Evolutionary conservation across 805 yeast species (phyloP).

Genomic region (Clavispora santaluciae): DNA sequence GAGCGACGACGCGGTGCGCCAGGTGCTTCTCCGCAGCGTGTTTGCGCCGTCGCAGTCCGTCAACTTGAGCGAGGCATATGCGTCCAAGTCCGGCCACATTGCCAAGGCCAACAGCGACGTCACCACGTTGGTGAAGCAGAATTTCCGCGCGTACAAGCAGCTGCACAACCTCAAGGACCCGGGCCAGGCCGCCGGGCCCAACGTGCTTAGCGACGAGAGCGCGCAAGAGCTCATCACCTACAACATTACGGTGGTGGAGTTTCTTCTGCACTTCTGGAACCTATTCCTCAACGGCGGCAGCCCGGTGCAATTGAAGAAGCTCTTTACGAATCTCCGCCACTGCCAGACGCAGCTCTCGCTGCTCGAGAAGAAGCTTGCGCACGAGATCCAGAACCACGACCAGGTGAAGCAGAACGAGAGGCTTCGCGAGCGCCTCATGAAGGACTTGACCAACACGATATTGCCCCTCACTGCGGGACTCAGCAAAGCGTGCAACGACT

Average conservation of each 20-base stretch:
- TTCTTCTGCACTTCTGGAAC: slow-evolving; percentile 41
- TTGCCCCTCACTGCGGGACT: slow-evolving; percentile 29
- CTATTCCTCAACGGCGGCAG: slow-evolving; percentile 32
- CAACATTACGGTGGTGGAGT: slow-evolving; percentile 39
- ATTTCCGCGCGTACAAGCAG: slow-evolving; percentile 50
- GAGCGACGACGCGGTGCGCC: slow-evolving; percentile 3
- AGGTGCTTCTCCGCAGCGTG: slow-evolving; percentile 12
- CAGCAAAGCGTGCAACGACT: slow-evolving; percentile 31
- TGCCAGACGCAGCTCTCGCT: slow-evolving; percentile 27
- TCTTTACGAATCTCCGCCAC: slow-evolving; percentile 32
- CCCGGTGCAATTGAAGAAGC: slow-evolving; percentile 33
- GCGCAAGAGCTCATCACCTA: slow-evolving; percentile 33
- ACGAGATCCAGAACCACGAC: slow-evolving; percentile 11
- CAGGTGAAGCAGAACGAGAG: slow-evolving; percentile 24
- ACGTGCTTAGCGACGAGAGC: slow-evolving; percentile 31
- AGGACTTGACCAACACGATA: slow-evolving; percentile 30
- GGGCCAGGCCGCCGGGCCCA: slow-evolving; percentile 11
- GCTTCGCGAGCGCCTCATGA: slow-evolving; percentile 27
- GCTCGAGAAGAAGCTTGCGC: slow-evolving; percentile 21
- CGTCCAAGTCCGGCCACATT: slow-evolving; percentile 27
- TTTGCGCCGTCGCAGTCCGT: slow-evolving; percentile 14
- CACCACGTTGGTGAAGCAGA: slow-evolving; percentile 43
- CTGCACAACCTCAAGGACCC: slow-evolving; percentile 15
- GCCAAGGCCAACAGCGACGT: slow-evolving; percentile 43
- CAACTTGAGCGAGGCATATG: slow-evolving; percentile 27